Evolutionary conservation across 2,329 filamentous ascomycete species (phyloP), one percentile per base, ranked within the genome.

Genomic region (Alternaria sp.): DNA sequence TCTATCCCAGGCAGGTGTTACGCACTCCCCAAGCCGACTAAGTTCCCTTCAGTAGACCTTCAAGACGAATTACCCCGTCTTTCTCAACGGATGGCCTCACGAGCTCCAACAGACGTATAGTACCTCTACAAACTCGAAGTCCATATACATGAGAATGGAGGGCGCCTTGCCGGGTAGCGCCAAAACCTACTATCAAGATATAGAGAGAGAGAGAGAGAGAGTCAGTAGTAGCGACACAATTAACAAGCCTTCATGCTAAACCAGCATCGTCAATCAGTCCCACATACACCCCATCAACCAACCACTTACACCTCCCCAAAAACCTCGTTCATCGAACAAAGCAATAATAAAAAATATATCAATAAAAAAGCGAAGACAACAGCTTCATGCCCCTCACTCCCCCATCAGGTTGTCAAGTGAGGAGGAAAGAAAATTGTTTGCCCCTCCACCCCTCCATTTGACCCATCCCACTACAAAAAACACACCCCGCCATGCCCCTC

Each of bases 401-500:
- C 17, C 17, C 17, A 17, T 33, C 29, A 23, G 13, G 17, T 34
- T 14, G 21, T 33, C 29, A 33, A 33, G 44, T 23, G 23, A 46
- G 17, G 17, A 17, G 17, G 17, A 17, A 17, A 17, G 17, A 45
- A 40, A 46, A 46, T 23, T 46, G 44, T 24, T 46, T 46, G 44
- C 44, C 44, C 44, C 44, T 48, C 44, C 44, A 48, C 41, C 41
- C 41, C 41, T 48, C 40, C 40, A 33, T 44, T 26, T 29, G 24
- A 24, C 17, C 17, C 31, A 48, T 24, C 42, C 41, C 41, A 31
- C 41, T 11, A 21, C 26, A 26, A 41, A 11, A 26, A 41, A 11
- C 17, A 45, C 44, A 48, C 44, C 44, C 44, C 44, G 44, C 44
- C 29, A 48, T 48, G 44, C 44, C 44, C 44, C 44, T 48, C 44